Base-by-base conservation (phyloP, 169 alveolate species). In the Amoebophrya sp. region DNA sequence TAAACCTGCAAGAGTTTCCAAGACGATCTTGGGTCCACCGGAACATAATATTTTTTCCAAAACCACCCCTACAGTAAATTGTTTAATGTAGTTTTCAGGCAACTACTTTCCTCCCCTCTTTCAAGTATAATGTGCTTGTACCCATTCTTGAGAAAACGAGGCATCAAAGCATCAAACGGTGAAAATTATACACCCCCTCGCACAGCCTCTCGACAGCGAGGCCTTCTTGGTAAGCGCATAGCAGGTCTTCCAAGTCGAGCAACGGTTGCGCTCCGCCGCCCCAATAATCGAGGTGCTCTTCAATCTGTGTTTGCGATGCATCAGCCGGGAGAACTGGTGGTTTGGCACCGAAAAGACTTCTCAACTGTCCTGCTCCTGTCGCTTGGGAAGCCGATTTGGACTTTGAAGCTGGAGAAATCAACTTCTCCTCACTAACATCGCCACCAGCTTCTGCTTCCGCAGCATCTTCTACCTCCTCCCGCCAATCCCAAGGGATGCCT, bases 401-500 rank as follows among this genome's bases (percentile, higher is more conserved):
- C 33, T 65, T 65, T 18, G 36, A 29, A 1, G 3, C 2, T 36
- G 76, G 76, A 53, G 10, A 23, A 53, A 53, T 10, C 76, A 53
- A 23, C n/a, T 23, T 53, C 76, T 53, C 76, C n/a, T 53, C 76
- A 10, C 23, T 10, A 10, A 23, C 76, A 23, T 10, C 26, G 10
- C 83, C 83, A 65, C 1, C 2, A 12, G 33, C 83, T 0, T 18
- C 83, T 36, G 33, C 33, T 12, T 65, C 26, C 83, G 36, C n/a
- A 65, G 36, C 83, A 65, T 65, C n/a, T 26, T 1, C 83, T 26
- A 29, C 2, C 83, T 65, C 83, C 83, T 65, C 83, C 83, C 39
- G 83, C 83, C 83, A 65, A 10, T n/a, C n/a, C n/a, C n/a, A n/a
- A n/a, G 83, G 83, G 26, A 65, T 26, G 83, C 83, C 83, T 29